These are phyloP conservation scores for Logfia minima DNA, from an alignment of 129 eudicot genomes.

Conservation along the genomic window DNA sequence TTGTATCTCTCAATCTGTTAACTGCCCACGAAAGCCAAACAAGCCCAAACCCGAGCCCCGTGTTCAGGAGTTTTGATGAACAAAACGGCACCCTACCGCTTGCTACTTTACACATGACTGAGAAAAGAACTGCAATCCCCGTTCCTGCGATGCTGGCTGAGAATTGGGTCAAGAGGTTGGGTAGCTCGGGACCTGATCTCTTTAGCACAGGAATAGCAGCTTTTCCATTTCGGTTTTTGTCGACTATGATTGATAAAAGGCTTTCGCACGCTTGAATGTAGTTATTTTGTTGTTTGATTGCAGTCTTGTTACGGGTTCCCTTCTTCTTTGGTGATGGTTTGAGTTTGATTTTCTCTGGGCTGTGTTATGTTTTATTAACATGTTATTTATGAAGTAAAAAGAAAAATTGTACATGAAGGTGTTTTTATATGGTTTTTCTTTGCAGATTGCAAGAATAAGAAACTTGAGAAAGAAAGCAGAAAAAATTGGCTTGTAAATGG, in stretches of 20 bases:
- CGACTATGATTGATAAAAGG: constrained; percentile 67
- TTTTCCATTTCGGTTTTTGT: constrained; percentile 52
- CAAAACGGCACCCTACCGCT: constrained; percentile 59
- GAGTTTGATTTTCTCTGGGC: constrained; percentile 50
- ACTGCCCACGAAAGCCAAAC: constrained; percentile 94
- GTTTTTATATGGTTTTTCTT: background rate
- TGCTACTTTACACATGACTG: constrained; percentile 57
- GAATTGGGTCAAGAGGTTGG: constrained; percentile 67
- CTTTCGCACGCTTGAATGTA: constrained; percentile 71
- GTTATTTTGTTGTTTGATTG: constrained; percentile 47
- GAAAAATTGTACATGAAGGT: background rate
- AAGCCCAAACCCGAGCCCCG: constrained; percentile 80
- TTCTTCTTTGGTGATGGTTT: constrained; percentile 54
- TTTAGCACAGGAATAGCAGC: constrained; percentile 49
- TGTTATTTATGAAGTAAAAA: background rate
- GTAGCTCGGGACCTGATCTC: constrained; percentile 72
- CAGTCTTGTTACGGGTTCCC: constrained; percentile 40
- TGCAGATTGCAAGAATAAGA: background rate
- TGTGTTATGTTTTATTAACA: constrained; percentile 25
- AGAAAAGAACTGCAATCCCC: constrained; percentile 80
- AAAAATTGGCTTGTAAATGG: background rate
- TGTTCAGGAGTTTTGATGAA: constrained; percentile 55
- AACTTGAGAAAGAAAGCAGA: background rate
- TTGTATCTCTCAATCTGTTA: constrained; percentile 64
- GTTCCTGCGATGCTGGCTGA: constrained; percentile 96